Conservation (phyloP, 371 early-diverging fungal species). For the Rhizomucor pusillus region DNA sequence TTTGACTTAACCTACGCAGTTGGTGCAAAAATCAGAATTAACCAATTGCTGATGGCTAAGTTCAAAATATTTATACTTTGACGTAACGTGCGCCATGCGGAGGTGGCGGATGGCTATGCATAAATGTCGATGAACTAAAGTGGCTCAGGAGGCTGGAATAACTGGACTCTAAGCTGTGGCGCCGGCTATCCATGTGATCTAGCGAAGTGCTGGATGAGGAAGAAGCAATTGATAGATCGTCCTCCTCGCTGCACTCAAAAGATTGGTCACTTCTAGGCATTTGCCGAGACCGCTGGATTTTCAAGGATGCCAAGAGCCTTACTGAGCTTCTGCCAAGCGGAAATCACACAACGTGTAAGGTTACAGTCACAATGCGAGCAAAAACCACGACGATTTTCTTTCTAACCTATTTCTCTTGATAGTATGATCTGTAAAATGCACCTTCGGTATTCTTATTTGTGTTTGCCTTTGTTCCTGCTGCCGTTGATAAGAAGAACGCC, state of each 20-base stretch:
- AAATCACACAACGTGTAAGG: too few species aligned
- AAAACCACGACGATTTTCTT: too few species aligned
- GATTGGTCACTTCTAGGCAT: too few species aligned
- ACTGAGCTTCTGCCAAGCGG: not conserved
- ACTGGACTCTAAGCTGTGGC: constrained; percentile 14
- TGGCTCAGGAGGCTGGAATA: constrained; percentile 2
- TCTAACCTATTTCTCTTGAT: too few species aligned
- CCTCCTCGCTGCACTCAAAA: too few species aligned
- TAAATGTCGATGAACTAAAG: not conserved
- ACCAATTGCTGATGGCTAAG: not conserved
- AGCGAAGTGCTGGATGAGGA: too few species aligned
- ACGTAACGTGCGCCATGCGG: constrained; percentile 32
- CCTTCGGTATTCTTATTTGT: not conserved
- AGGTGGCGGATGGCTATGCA: constrained; percentile 3
- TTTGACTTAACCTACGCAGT: constrained; percentile 27
- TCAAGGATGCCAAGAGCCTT: not conserved
- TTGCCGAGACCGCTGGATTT: too few species aligned
- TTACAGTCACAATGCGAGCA: too few species aligned
- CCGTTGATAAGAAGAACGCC: not conserved
- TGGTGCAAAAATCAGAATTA: not conserved
- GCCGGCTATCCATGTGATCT: not conserved
- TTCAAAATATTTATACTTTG: too few species aligned
- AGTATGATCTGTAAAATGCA: too few species aligned
- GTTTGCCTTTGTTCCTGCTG: not conserved
- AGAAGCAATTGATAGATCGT: too few species aligned